Conservation (phyloP, 306 rosid genomes). For the Parietaria judaica region DNA sequence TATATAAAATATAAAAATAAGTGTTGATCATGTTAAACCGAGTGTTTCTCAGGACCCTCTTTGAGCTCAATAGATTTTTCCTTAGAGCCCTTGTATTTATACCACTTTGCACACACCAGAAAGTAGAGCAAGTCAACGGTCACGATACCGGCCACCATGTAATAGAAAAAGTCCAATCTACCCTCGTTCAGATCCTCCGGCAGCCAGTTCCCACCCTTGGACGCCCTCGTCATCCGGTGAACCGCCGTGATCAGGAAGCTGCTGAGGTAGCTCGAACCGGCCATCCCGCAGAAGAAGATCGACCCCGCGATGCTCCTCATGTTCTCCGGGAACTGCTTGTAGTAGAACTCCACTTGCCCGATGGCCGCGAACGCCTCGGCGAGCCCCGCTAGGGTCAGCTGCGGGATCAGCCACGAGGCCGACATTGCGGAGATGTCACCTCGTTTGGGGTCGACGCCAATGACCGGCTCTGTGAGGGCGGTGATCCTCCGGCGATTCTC, state of each 20-base stretch:
- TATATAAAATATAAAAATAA: not conserved
- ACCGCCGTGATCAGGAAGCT: slow-evolving; percentile 43
- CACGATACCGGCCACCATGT: slow-evolving; percentile 43
- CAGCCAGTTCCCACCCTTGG: slow-evolving; percentile 56
- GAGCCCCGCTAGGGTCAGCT: slow-evolving; percentile 45
- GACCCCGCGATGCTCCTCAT: slow-evolving; percentile 84
- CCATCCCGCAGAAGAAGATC: slow-evolving; percentile 54
- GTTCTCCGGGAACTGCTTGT: slow-evolving; percentile 86
- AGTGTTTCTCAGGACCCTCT: slow-evolving; percentile 14
- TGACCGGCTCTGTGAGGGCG: slow-evolving; percentile 37
- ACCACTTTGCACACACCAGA: slow-evolving; percentile 54
- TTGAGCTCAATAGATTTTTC: slow-evolving; percentile 21
- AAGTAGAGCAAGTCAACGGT: slow-evolving; percentile 52
- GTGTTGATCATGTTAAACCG: slow-evolving; percentile 16
- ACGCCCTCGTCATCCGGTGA: slow-evolving; percentile 30
- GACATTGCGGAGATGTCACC: slow-evolving; percentile 78
- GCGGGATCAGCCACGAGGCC: slow-evolving; percentile 65
- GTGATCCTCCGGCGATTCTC: slow-evolving; percentile 43
- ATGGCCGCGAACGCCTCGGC: slow-evolving; percentile 47
- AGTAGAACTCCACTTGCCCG: slow-evolving; percentile 69
- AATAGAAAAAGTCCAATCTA: slow-evolving; percentile 65
- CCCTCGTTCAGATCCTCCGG: slow-evolving; percentile 87
- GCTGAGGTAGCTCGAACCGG: slow-evolving; percentile 59
- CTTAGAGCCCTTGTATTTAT: slow-evolving; percentile 39
- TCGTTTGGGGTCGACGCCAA: slow-evolving; percentile 50